Evolutionary conservation across 805 yeast species (phyloP), one percentile per base, ranked within the genome.

Genomic region (Danielozyma ontarioensis): DNA sequence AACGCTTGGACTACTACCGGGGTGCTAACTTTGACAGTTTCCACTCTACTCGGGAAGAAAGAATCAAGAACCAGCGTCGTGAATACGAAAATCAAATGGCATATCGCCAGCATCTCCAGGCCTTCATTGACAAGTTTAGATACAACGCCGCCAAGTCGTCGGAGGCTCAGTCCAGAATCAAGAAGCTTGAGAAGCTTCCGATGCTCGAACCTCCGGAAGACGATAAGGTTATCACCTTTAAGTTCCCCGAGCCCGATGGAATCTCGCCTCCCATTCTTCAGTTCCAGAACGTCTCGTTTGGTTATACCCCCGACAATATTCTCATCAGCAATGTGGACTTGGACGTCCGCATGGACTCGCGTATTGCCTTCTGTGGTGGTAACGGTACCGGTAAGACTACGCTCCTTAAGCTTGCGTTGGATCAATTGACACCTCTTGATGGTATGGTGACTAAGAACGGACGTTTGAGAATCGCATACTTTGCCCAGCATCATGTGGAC

Each of bases 351-450:
- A 71, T 90, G 85, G 85, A 89, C 50, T 88, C 97, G 1, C 76
- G 99, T 59, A 84, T 93, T 49, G 98, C 97, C 0, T 70, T 93
- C 39, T 96, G 93, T 39, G 99, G 99, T 74, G 97, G 97, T 39
- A 93, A 93, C 57, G 99, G 99, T 68, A 86, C 96, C 55, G 99
- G 99, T 83, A 93, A 93, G 60, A 89, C 98, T 8, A 93, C 99
- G 3, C 68, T 93, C 41, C 72, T 93, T 53, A 90, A 90, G 57
- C 67, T 93, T 27, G 68, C 93, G 47, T 80, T 89, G 76, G 96
- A 85, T 42, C 76, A 69, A 44, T 64, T 83, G 33, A 64, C 67
- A 15, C 97, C 98, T 2, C 53, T 78, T 28, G 69, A 64, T n/a
- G 98, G 98, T 35, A 70, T 73, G 35, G 82, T 89, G 14, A 74